Percentiles rank a stretch among this genome's conserved stretches.
Evolutionary conservation across 495 filamentous ascomycete genomes (phyloP).

Genomic region (Cercophora samala): DNA sequence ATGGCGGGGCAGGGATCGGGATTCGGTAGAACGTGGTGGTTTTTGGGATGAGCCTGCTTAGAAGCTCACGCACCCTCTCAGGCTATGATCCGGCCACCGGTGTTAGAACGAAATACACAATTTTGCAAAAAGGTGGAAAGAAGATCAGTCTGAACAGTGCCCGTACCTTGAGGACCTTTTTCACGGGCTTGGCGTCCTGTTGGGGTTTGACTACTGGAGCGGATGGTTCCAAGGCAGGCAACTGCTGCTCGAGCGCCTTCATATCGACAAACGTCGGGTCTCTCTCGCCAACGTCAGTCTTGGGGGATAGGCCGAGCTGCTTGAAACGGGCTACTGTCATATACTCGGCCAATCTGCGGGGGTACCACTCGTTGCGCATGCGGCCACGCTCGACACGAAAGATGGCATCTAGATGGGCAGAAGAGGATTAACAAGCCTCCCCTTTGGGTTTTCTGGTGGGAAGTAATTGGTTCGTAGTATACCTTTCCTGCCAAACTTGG

Average conservation of each 20-base stretch:
- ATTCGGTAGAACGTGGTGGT: slow-evolving; percentile 87
- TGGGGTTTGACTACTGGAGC: background rate
- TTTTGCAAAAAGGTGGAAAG: background rate
- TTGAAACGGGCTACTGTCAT: slow-evolving; percentile 43
- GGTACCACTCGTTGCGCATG: slow-evolving; percentile 50
- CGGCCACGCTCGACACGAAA: slow-evolving; percentile 45
- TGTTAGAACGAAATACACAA: slow-evolving; percentile 12
- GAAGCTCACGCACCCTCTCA: slow-evolving; percentile 72
- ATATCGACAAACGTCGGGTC: slow-evolving; percentile 36
- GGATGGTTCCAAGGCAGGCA: background rate
- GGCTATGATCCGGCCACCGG: slow-evolving; percentile 20
- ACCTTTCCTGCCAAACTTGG: slow-evolving; percentile 59
- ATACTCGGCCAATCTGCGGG: slow-evolving; percentile 42
- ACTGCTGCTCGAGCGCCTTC: background rate
- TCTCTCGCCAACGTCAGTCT: slow-evolving; percentile 39
- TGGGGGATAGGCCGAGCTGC: slow-evolving; percentile 39
- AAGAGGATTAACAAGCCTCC: background rate
- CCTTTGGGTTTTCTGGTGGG: slow-evolving; percentile 1
- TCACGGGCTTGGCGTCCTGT: background rate
- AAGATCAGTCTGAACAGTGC: background rate
- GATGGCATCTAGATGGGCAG: slow-evolving; percentile 36
- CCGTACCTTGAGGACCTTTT: background rate
- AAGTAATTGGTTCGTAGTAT: slow-evolving; percentile 7
- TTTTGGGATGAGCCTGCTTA: slow-evolving; percentile 83
- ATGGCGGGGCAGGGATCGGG: slow-evolving; percentile 29